phyloP scores from a whole-genome alignment of 2,329 filamentous ascomycete species.

The Fusarium kyushuense region DNA sequence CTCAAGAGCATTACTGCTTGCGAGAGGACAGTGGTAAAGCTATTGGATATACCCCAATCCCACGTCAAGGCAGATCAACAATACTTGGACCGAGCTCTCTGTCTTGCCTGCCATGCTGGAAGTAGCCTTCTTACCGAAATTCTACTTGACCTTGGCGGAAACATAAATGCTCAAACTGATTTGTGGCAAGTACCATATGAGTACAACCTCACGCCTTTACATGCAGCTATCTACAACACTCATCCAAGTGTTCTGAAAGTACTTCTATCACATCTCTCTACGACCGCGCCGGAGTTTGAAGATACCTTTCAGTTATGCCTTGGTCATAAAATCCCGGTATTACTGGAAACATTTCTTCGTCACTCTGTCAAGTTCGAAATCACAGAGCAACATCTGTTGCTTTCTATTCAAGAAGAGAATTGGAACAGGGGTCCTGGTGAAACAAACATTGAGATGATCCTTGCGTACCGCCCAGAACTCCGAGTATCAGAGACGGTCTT shows the following conservation, averaged over 20 bases:
- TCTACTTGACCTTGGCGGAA: neutral
- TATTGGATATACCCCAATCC: neutral
- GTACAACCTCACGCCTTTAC: neutral
- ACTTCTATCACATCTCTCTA: neutral
- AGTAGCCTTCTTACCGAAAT: neutral
- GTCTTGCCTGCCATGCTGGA: neutral
- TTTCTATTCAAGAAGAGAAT: neutral
- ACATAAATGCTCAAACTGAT: neutral
- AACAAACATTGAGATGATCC: neutral
- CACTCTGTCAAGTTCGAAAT: neutral
- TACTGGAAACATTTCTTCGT: neutral
- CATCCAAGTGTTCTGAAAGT: neutral
- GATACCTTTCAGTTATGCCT: neutral
- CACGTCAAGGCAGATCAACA: neutral
- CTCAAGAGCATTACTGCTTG: neutral
- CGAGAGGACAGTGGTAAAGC: neutral
- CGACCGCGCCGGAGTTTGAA: neutral
- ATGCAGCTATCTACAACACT: neutral
- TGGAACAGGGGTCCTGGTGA: neutral
- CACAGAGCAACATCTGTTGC: neutral
- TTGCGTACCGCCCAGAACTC: neutral
- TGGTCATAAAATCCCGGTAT: neutral
- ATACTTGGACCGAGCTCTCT: neutral
- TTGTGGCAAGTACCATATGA: neutral
- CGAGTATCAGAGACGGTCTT: neutral